Evolutionary conservation across 2,329 filamentous ascomycete species (phyloP), one percentile per base, ranked within the genome.

Genomic region (Fusarium compactum): DNA sequence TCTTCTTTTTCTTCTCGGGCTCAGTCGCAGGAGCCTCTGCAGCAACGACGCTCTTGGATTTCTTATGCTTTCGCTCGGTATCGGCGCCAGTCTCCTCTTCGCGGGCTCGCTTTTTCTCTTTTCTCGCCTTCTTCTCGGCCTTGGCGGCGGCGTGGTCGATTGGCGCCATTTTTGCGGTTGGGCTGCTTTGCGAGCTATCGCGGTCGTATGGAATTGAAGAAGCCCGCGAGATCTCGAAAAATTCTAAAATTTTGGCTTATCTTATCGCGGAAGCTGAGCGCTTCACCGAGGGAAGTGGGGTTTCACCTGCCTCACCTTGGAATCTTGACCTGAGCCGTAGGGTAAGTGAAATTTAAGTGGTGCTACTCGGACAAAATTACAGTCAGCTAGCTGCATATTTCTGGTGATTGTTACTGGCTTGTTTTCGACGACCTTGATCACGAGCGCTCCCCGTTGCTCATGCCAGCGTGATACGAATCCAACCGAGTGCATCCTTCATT

Each of bases 31-130:
- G 54, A n/a, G 54, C 53, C 38, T 77, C 76, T 55, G 25, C 43
- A 47, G 65, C 76, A 51, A 75, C 81, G 76, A 81, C 81, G 80
- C 79, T 84, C 76, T 85, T 86, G 8, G 84, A 83, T 64, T 84
- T 85, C 71, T 87, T 86, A 72, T 84, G 80, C 76, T 83, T 85
- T 73, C 82, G 82, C 64, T 85, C 83, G 38, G 77, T 75, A 48
- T 80, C 79, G 43, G 78, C 79, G 10, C 69, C 61, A 22, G 71
- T 73, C 41, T 85, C 82, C 27, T 85, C 83, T 51, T 85, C 83
- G 45, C 83, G 77, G 9, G 78, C 75, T 45, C 83, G 81, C 78
- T 85, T 85, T 77, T 84, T 84, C 47, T 83, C 77, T 62, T 81
- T 82, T 54, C 80, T 82, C 53, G 74, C 73, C 67, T 82, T 82